phyloP scores from a whole-genome alignment of 495 filamentous ascomycete species.

The Aspergillus incahuasiensis region DNA sequence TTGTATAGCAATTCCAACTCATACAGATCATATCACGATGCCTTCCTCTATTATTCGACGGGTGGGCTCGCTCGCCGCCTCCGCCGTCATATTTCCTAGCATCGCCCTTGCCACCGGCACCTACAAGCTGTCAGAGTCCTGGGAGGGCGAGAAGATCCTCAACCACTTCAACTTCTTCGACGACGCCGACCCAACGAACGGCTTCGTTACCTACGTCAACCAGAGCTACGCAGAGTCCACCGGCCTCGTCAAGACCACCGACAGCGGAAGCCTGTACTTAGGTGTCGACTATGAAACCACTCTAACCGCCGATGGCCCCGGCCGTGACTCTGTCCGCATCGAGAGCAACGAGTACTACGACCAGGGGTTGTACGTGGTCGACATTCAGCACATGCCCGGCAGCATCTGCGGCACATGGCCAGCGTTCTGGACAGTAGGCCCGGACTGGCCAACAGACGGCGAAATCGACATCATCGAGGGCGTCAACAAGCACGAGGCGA shows the following conservation, averaged over 20 bases:
- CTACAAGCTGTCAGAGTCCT: constrained; percentile 44
- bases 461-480: constrained; percentile 95
- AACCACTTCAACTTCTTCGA: constrained; percentile 47
- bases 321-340: constrained; percentile 67
- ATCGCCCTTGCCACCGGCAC: constrained; percentile 10
- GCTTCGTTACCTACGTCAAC: constrained; percentile 64
- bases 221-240: constrained; percentile 48
- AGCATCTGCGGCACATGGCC: constrained; percentile 69
- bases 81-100: constrained; percentile 12
- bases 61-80: constrained; percentile 19
- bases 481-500: constrained; percentile 61
- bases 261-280: constrained; percentile 47
- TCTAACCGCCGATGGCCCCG: constrained; percentile 34
- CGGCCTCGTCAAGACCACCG: constrained; percentile 53
- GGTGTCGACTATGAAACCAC: constrained; percentile 43
- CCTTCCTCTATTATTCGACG: constrained; percentile 15
- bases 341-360: constrained; percentile 63
- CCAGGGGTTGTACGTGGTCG: constrained; percentile 66
- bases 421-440: constrained; percentile 71
- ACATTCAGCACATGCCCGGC: constrained; percentile 73
- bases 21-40: constrained; percentile 9
- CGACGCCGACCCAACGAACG: constrained; percentile 61
- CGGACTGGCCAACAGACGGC: constrained; percentile 71
- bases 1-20: neutral
- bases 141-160: constrained; percentile 47